A percentile compares a stretch with the other conserved stretches of the same genome.
Conservation (phyloP, 305 asterid species). For the Stenogyne calaminthoides region DNA sequence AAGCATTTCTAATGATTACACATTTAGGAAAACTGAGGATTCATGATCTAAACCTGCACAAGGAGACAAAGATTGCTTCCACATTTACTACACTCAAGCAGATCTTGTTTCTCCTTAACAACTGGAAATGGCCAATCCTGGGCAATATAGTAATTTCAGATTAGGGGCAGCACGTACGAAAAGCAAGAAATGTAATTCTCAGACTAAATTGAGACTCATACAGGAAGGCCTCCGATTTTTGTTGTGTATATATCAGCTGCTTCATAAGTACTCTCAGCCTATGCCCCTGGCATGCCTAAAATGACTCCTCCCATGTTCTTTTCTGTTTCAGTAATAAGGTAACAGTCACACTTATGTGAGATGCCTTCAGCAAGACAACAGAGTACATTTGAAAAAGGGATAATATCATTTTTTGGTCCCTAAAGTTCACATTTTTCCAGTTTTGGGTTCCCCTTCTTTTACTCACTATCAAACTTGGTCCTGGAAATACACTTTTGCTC, state of each 20-base stretch:
- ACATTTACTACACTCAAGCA: slow-evolving; percentile 64
- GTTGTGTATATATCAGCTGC: slow-evolving; percentile 86
- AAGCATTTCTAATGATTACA: slow-evolving; percentile 8
- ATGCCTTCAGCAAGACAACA: neutral
- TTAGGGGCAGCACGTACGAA: neutral
- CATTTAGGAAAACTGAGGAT: slow-evolving; percentile 1
- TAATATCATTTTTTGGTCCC: no score
- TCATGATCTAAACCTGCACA: slow-evolving; percentile 61
- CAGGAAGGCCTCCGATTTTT: slow-evolving; percentile 91
- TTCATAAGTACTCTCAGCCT: slow-evolving; percentile 82
- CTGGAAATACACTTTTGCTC: no score
- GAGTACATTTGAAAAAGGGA: neutral
- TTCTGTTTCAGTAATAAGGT: slow-evolving; percentile 21
- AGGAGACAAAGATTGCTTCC: slow-evolving; percentile 61
- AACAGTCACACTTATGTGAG: neutral
- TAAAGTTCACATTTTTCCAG: no score
- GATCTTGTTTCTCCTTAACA: slow-evolving; percentile 38
- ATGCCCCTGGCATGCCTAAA: slow-evolving; percentile 87
- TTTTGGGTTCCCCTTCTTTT: no score
- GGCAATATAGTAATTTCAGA: slow-evolving; percentile 18
- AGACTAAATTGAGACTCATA: slow-evolving; percentile 38
- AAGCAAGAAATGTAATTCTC: slow-evolving; percentile 4
- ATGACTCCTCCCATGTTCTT: slow-evolving; percentile 58
- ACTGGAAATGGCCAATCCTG: slow-evolving; percentile 81
- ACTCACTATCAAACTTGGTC: no score